Conservation (phyloP, 2,329 filamentous ascomycete species). For the Cercospora nicotianae region DNA sequence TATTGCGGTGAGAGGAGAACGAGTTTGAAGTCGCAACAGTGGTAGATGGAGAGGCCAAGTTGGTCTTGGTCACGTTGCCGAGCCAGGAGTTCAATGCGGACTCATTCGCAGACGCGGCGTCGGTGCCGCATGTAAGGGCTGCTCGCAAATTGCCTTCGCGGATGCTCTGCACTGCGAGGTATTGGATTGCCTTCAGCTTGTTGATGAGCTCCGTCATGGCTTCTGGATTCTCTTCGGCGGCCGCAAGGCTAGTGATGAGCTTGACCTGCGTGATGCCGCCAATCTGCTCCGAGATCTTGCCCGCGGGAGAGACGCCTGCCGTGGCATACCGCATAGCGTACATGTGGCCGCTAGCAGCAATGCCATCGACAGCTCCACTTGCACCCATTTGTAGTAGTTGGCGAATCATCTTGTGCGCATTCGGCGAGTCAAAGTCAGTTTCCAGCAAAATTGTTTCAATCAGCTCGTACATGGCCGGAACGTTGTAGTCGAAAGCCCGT, state of each 20-base stretch:
- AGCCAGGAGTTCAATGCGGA: slow-evolving; percentile 71
- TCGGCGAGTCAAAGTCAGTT: slow-evolving; percentile 83
- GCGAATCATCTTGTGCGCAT: slow-evolving; percentile 77
- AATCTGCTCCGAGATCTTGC: slow-evolving; percentile 78
- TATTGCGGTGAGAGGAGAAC: slow-evolving; percentile 53
- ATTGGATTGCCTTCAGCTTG: slow-evolving; percentile 84
- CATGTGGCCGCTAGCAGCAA: slow-evolving; percentile 85
- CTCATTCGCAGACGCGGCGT: slow-evolving; percentile 70
- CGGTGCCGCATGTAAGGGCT: slow-evolving; percentile 80
- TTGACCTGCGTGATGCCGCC: slow-evolving; percentile 87
- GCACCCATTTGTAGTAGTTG: slow-evolving; percentile 84
- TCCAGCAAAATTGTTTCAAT: slow-evolving; percentile 77
- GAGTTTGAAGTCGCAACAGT: slow-evolving; percentile 30
- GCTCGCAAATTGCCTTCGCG: slow-evolving; percentile 65
- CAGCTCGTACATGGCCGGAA: slow-evolving; percentile 87
- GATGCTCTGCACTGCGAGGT: slow-evolving; percentile 66
- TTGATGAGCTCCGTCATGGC: slow-evolving; percentile 58
- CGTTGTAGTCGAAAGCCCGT: slow-evolving; percentile 84
- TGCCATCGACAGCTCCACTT: slow-evolving; percentile 86
- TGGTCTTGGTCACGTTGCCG: slow-evolving; percentile 31
- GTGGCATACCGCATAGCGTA: slow-evolving; percentile 84
- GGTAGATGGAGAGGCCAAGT: slow-evolving; percentile 4
- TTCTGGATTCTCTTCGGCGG: slow-evolving; percentile 70
- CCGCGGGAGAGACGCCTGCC: slow-evolving; percentile 70
- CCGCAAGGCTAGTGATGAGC: slow-evolving; percentile 75